Base-by-base conservation (phyloP, 2,329 filamentous ascomycete genomes). In the Aspergillus melleus region DNA sequence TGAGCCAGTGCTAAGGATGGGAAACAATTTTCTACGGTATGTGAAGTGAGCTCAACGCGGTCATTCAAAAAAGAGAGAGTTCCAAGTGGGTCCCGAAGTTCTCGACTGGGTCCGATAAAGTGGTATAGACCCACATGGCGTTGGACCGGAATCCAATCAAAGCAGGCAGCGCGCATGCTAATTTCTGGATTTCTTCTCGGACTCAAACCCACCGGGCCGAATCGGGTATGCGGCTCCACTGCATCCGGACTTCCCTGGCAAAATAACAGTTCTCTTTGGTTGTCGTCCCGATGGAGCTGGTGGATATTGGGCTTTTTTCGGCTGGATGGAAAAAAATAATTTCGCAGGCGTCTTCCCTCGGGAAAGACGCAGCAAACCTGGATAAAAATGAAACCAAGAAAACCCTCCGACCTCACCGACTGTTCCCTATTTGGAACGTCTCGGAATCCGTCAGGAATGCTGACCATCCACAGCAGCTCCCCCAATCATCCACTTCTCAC, bases 151-250 rank as follows among this genome's bases (percentile, higher is more conserved):
- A 20, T 11, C 66, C 65, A 67, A 62, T 66, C 42, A 60, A 1
- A 19, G 42, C 2, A 2, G 1, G 4, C 12, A n/a, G 1, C 14
- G 9, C 4, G 29, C 36, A 52, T 58, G 62, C 58, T 61, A 59
- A 60, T 57, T 57, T 58, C 49, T 52, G 26, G 60, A 50, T 54
- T 60, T 58, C 57, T 60, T 61, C 60, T 68, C 65, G 63, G 63
- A 62, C 58, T 61, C 61, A 63, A 58, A 60, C 52, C 64, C 59
- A 61, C 66, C 66, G 65, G 66, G 59, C 66, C 66, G 66, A 68
- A 61, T 68, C 66, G 66, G 66, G 63, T 52, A 66, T 64, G 63
- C 65, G 64, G 66, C 66, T 68, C 66, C 66, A 68, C 66, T 53
- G 19, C 47, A 52, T 57, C 64, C 60, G 64, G 61, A 51, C 58